Conservation (phyloP, 495 filamentous ascomycete species). For the Pyrenula massariospora region DNA sequence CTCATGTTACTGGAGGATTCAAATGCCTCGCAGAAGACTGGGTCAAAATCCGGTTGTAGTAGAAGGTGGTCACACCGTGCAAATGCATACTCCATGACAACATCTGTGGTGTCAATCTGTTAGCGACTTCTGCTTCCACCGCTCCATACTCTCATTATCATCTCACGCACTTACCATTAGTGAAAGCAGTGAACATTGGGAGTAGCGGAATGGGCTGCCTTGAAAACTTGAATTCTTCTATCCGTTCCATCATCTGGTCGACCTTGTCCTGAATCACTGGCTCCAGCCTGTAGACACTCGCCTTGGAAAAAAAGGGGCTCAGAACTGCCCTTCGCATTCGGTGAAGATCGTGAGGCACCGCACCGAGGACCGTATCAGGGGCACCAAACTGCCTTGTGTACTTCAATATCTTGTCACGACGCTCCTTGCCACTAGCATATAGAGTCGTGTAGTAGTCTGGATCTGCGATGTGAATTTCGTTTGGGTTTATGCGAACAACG, state of each 20-base stretch:
- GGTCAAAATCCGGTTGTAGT: slow-evolving; percentile 6
- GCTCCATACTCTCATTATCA: too few relatives aligned
- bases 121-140: too few relatives aligned
- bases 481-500: slow-evolving; percentile 46
- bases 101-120: too few relatives aligned
- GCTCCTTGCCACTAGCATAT: slow-evolving; percentile 22
- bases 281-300: slow-evolving; percentile 7
- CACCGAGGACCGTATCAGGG: slow-evolving; percentile 12
- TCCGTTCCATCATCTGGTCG: not conserved
- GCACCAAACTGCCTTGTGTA: slow-evolving; percentile 18
- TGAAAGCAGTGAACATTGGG: not conserved
- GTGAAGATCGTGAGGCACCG: slow-evolving; percentile 18
- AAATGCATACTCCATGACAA: not conserved
- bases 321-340: slow-evolving; percentile 18
- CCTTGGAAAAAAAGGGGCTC: slow-evolving; percentile 26
- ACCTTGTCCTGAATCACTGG: slow-evolving; percentile 6
- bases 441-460: slow-evolving; percentile 38
- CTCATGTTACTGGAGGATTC: slow-evolving; percentile 4
- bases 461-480: slow-evolving; percentile 43
- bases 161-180: too few relatives aligned
- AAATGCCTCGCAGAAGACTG: slow-evolving; percentile 11
- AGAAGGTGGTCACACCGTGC: slow-evolving; percentile 7
- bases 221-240: not conserved
- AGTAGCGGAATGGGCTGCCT: not conserved
- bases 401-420: slow-evolving; percentile 22